Evolutionary conservation across 192 early-diverging fungal species (phyloP).

Genomic region (Obelidium mucronatum): DNA sequence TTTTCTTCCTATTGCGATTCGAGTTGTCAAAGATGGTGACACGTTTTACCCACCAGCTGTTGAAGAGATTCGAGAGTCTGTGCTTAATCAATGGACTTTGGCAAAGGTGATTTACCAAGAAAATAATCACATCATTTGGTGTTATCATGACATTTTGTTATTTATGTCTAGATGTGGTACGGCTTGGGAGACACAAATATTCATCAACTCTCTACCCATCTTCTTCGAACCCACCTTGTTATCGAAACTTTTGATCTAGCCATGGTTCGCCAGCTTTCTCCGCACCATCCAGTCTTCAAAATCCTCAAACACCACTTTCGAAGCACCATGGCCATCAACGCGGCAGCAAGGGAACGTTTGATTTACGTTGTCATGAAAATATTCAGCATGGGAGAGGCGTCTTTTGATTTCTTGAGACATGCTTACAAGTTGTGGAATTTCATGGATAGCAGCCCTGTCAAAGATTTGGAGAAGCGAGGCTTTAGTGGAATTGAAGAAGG

Average conservation of each 20-base stretch:
- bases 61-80: neutral
- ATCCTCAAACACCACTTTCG: conserved; percentile 5
- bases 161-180: neutral
- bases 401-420: neutral
- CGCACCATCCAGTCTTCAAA: conserved; percentile 7
- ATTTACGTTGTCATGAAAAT: neutral
- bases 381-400: neutral
- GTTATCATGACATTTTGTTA: neutral
- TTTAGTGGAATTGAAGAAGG: neutral
- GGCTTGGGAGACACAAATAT: conserved; percentile 4
- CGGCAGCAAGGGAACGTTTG: neutral
- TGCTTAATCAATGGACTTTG: conserved; percentile 1
- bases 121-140: no score
- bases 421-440: conserved; percentile 5
- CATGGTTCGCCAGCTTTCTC: neutral
- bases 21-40: conserved; percentile 21
- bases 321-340: conserved; percentile 23
- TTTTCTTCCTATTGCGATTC: conserved; percentile 25
- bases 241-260: conserved; percentile 13
- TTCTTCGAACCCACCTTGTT: conserved; percentile 9
- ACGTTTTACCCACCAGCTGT: conserved; percentile 8
- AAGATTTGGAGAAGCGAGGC: conserved; percentile 22
- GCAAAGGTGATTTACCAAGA: conserved; percentile 16
- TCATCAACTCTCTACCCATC: conserved; percentile 15
- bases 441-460: neutral